Conservation (phyloP, 352 stramenopile species). For the Phytophthora macrochlamydospora region DNA sequence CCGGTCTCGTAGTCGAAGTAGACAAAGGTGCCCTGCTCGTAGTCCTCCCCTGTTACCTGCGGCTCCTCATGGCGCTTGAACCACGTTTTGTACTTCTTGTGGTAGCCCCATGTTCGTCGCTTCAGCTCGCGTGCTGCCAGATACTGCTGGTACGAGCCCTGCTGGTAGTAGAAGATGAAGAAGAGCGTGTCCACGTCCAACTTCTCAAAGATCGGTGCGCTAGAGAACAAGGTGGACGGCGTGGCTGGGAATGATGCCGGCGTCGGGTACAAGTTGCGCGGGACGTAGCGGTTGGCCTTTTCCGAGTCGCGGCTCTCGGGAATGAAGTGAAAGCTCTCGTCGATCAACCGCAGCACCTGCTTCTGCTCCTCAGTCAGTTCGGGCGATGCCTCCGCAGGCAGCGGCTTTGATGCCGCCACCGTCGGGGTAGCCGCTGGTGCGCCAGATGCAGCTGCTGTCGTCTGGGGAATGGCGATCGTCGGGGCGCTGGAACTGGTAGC, state of each 20-base stretch:
- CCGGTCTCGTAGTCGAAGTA: slow-evolving; percentile 99
- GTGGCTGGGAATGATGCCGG: slow-evolving; percentile 90
- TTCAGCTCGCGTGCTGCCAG: slow-evolving; percentile 98
- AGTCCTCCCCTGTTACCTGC: slow-evolving; percentile 96
- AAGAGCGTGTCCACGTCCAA: slow-evolving; percentile 98
- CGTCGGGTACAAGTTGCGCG: slow-evolving; percentile 95
- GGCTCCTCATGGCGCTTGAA: slow-evolving; percentile 99
- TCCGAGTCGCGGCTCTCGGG: slow-evolving; percentile 91
- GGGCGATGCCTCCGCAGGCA: slow-evolving; percentile 44
- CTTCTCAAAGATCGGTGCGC: slow-evolving; percentile 96
- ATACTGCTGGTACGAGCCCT: slow-evolving; percentile 99
- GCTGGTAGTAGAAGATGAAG: slow-evolving; percentile 99
- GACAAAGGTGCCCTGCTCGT: slow-evolving; percentile 99
- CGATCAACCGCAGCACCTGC: slow-evolving; percentile 80
- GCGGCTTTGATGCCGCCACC: slow-evolving; percentile 21
- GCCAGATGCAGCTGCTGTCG: slow-evolving; percentile 18
- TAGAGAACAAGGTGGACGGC: slow-evolving; percentile 93
- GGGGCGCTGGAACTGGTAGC: slow-evolving; percentile 7
- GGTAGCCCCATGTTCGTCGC: slow-evolving; percentile 98
- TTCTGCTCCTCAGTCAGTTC: slow-evolving; percentile 81
- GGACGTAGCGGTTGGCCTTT: slow-evolving; percentile 92
- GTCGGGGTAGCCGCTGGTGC: slow-evolving; percentile 28
- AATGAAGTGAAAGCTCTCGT: slow-evolving; percentile 93
- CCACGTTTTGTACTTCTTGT: slow-evolving; percentile 99
- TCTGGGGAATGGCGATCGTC: slow-evolving; percentile 7